Evolutionary conservation across 208 protist species (phyloP).

Genomic region (Borovskyia barvae): DNA sequence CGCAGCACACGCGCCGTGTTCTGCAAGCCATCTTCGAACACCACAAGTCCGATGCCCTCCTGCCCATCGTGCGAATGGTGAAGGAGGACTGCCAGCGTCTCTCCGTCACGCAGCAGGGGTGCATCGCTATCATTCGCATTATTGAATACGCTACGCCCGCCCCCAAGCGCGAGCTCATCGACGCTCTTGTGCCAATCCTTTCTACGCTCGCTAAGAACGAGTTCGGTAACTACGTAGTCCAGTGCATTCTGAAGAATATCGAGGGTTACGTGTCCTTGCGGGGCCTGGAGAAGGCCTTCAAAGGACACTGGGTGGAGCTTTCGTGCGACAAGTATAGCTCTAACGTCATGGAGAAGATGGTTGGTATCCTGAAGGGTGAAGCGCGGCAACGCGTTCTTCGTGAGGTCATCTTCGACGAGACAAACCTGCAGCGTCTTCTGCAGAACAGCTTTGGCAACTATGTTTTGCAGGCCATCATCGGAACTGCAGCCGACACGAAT

Average conservation of each 20-base stretch:
- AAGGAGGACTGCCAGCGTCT: conserved; percentile 38
- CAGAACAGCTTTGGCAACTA: conserved; percentile 87
- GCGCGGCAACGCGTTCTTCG: conserved; percentile 43
- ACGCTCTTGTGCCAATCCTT: conserved; percentile 54
- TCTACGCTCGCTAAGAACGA: conserved; percentile 62
- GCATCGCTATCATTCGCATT: conserved; percentile 74
- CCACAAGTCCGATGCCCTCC: conserved; percentile 45
- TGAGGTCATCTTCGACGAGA: conserved; percentile 60
- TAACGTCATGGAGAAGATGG: conserved; percentile 88
- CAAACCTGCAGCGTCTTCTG: conserved; percentile 62
- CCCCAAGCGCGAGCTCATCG: conserved; percentile 54
- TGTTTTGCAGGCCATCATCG: conserved; percentile 81
- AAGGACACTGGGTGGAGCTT: conserved; percentile 58
- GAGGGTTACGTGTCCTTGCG: conserved; percentile 32
- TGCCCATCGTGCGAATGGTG: conserved; percentile 57
- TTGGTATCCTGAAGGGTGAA: conserved; percentile 37
- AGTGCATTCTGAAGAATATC: conserved; percentile 79
- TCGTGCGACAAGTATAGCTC: conserved; percentile 88
- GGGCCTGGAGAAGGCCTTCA: conserved; percentile 45
- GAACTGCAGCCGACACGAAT: conserved; percentile 36
- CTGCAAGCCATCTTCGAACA: conserved; percentile 76
- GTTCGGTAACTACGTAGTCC: conserved; percentile 90
- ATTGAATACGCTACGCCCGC: conserved; percentile 56
- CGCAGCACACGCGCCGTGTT: conserved; percentile 74
- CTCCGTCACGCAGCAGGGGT: conserved; percentile 77